Evolutionary conservation across 805 yeast genomes (phyloP).

Genomic region (Metschnikowia amazonensis): DNA sequence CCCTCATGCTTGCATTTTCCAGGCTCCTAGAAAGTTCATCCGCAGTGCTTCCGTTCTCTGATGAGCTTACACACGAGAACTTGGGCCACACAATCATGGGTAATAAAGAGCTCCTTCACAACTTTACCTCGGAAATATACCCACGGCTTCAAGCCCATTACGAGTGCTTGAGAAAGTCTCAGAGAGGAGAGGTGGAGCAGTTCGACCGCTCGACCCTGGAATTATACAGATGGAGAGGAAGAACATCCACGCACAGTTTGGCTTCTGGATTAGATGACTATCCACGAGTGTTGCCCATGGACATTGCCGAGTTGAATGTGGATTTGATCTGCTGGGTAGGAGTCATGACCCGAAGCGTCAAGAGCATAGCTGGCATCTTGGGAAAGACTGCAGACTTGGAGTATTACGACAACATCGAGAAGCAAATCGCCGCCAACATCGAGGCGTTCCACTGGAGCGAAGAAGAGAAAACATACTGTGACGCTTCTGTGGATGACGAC

Average conservation of each 20-base stretch:
- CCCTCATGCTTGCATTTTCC: constrained; percentile 70
- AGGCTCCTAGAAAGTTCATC: constrained; percentile 42
- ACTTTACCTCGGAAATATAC: constrained; percentile 62
- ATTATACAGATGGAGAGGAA: constrained; percentile 90
- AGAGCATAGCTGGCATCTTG: constrained; percentile 61
- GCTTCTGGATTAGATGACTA: constrained; percentile 96
- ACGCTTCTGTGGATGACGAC: constrained; percentile 68
- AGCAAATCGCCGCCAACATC: constrained; percentile 57
- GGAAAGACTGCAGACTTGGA: constrained; percentile 55
- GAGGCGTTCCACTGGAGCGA: constrained; percentile 80
- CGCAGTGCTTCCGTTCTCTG: not conserved
- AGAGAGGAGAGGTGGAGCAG: constrained; percentile 67
- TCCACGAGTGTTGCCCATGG: constrained; percentile 80
- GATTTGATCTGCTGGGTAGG: constrained; percentile 93
- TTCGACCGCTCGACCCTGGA: constrained; percentile 61
- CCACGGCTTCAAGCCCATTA: constrained; percentile 75
- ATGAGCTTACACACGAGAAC: constrained; percentile 16
- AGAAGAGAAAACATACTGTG: constrained; percentile 68
- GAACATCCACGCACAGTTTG: constrained; percentile 77
- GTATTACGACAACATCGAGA: constrained; percentile 51
- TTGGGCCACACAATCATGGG: constrained; percentile 52
- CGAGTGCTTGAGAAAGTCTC: constrained; percentile 81
- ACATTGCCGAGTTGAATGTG: constrained; percentile 84
- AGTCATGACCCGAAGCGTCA: constrained; percentile 81
- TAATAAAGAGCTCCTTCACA: constrained; percentile 55